phyloP scores from a whole-genome alignment of 192 early-diverging fungal genomes.

The Geosiphon pyriformis region DNA sequence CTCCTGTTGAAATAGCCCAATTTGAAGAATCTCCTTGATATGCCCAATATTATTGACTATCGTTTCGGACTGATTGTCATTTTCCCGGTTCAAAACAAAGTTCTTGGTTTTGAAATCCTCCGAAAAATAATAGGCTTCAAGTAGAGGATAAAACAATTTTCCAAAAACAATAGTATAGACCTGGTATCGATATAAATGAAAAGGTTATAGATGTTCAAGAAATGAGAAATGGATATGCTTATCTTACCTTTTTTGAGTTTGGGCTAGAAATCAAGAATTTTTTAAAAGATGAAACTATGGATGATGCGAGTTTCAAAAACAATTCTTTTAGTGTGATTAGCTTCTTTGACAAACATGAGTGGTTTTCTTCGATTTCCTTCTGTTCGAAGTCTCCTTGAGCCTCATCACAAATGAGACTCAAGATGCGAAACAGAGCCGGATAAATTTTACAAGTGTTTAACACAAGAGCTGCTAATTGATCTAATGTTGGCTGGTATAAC shows the following conservation, averaged over 20 bases:
- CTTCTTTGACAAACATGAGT: background rate
- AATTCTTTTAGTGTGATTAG: background rate
- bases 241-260: conserved; percentile 10
- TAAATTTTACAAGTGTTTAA: background rate
- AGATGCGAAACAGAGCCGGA: background rate
- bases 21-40: background rate
- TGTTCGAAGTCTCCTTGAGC: too few species aligned
- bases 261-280: background rate
- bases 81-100: background rate
- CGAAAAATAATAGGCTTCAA: background rate
- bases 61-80: background rate
- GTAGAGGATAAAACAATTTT: background rate
- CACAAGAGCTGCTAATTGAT: background rate
- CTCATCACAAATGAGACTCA: background rate
- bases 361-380: background rate
- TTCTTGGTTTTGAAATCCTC: background rate
- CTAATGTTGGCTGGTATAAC: background rate
- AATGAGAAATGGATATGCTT: background rate
- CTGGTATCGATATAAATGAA: background rate
- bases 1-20: conserved; percentile 12
- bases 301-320: background rate
- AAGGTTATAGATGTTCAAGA: background rate
- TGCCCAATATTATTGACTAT: background rate
- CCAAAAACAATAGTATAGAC: background rate
- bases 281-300: background rate